Conservation (phyloP, 495 filamentous ascomycete genomes). For the Cryomyces antarcticus region DNA sequence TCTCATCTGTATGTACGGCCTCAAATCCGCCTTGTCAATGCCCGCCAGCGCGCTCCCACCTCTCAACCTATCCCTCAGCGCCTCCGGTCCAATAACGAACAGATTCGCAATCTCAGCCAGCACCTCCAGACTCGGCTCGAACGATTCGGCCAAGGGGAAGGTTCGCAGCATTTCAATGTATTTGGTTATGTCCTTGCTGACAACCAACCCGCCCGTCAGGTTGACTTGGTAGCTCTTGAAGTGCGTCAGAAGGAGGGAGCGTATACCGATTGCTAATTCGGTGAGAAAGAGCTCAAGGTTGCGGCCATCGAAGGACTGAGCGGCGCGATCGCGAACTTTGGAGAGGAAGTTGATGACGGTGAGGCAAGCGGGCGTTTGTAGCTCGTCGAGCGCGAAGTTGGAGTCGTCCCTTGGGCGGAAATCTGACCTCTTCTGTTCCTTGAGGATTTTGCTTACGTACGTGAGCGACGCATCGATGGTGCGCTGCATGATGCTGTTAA, state of each 20-base stretch:
- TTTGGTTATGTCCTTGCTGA: slow-evolving; percentile 84
- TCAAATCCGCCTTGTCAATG: slow-evolving; percentile 49
- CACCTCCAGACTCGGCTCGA: slow-evolving; percentile 56
- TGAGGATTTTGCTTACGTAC: slow-evolving; percentile 57
- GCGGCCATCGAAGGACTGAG: slow-evolving; percentile 45
- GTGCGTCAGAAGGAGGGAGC: slow-evolving; percentile 65
- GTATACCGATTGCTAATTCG: slow-evolving; percentile 69
- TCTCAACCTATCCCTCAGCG: slow-evolving; percentile 59
- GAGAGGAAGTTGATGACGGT: slow-evolving; percentile 57
- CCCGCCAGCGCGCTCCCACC: slow-evolving; percentile 18
- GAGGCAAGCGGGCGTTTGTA: slow-evolving; percentile 74
- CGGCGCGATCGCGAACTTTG: slow-evolving; percentile 36
- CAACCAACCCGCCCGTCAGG: slow-evolving; percentile 79
- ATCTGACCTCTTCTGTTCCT: slow-evolving; percentile 73
- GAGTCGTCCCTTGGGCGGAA: slow-evolving; percentile 74
- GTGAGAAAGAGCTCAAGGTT: slow-evolving; percentile 60
- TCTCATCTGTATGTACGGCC: slow-evolving; percentile 58
- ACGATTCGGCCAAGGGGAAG: slow-evolving; percentile 54
- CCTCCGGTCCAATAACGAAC: slow-evolving; percentile 86
- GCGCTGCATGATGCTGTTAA: slow-evolving; percentile 66
- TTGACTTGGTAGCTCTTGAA: slow-evolving; percentile 86
- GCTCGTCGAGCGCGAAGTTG: slow-evolving; percentile 51
- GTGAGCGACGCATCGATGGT: slow-evolving; percentile 66
- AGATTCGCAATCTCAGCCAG: slow-evolving; percentile 87
- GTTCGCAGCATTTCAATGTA: slow-evolving; percentile 67